Percentiles rank a stretch among this genome's conserved stretches.
phyloP scores from a whole-genome alignment of 2,329 filamentous ascomycete species.

The Fusarium torreyae region DNA sequence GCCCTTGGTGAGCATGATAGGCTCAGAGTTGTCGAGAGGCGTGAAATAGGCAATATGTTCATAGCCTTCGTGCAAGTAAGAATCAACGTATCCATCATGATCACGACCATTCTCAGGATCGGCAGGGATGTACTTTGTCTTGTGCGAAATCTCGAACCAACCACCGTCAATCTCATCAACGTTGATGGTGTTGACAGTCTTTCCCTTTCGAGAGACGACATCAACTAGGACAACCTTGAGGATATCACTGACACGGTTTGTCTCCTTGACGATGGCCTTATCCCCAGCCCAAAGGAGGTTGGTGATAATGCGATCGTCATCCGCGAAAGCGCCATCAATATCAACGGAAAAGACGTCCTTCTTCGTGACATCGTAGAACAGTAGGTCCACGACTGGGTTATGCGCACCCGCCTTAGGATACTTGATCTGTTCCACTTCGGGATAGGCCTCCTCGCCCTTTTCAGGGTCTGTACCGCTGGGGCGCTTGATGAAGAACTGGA shows the following conservation, averaged over 20 bases:
- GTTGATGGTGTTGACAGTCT: slow-evolving; percentile 84
- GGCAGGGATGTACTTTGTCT: slow-evolving; percentile 88
- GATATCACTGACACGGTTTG: slow-evolving; percentile 94
- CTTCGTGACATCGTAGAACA: slow-evolving; percentile 88
- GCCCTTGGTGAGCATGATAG: slow-evolving; percentile 88
- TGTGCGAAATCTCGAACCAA: slow-evolving; percentile 95
- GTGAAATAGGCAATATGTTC: slow-evolving; percentile 96
- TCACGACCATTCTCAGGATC: slow-evolving; percentile 82
- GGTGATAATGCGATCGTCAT: slow-evolving; percentile 90
- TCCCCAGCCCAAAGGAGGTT: slow-evolving; percentile 92
- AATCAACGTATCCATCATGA: slow-evolving; percentile 93
- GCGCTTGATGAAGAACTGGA: slow-evolving; percentile 92
- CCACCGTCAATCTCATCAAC: slow-evolving; percentile 90
- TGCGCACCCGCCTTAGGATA: slow-evolving; percentile 96
- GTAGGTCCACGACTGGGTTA: slow-evolving; percentile 89
- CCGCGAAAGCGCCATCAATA: slow-evolving; percentile 81
- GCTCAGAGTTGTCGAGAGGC: slow-evolving; percentile 85
- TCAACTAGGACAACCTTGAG: slow-evolving; percentile 91
- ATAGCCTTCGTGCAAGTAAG: slow-evolving; percentile 85
- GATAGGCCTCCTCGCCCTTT: slow-evolving; percentile 85
- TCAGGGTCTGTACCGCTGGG: slow-evolving; percentile 81
- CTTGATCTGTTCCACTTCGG: slow-evolving; percentile 92
- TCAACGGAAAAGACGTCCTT: slow-evolving; percentile 85
- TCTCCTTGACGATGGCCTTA: slow-evolving; percentile 90
- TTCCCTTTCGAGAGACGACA: slow-evolving; percentile 79